Conservation (phyloP, 1,284 basidiomycete species). For the Heliocybe sulcata region DNA sequence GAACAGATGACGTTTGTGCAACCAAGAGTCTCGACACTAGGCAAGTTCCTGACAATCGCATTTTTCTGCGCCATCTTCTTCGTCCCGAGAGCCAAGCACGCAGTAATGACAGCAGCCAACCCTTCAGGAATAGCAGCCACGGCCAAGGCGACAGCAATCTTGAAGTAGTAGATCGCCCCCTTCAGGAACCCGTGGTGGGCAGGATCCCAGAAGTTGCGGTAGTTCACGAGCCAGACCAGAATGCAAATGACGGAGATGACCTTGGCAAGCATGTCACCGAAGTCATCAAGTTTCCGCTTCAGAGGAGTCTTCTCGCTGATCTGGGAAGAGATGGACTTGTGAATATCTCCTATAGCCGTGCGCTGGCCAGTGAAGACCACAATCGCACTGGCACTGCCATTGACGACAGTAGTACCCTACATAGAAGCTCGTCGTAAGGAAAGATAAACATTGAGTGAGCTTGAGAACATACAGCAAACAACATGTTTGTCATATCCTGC, state of each 20-base stretch:
- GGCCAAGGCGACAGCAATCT: slow-evolving; percentile 93
- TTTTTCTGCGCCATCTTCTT: slow-evolving; percentile 99
- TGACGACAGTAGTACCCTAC: slow-evolving; percentile 91
- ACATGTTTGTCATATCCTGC: slow-evolving; percentile 93
- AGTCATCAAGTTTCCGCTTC: slow-evolving; percentile 94
- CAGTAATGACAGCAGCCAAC: slow-evolving; percentile 92
- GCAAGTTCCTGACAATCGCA: slow-evolving; percentile 91
- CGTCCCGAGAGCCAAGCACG: slow-evolving; percentile 91
- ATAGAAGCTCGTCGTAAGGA: neutral
- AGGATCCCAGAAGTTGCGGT: slow-evolving; percentile 90
- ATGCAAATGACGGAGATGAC: slow-evolving; percentile 94
- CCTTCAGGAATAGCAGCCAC: slow-evolving; percentile 97
- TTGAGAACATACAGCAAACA: slow-evolving; percentile 70
- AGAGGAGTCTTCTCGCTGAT: slow-evolving; percentile 91
- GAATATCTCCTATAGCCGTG: slow-evolving; percentile 93
- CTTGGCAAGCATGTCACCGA: slow-evolving; percentile 92
- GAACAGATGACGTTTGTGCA: slow-evolving; percentile 97
- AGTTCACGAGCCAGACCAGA: slow-evolving; percentile 93
- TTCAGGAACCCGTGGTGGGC: slow-evolving; percentile 84
- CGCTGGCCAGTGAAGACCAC: slow-evolving; percentile 81
- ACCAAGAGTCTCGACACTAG: slow-evolving; percentile 94
- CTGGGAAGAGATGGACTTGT: slow-evolving; percentile 86
- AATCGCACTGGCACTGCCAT: slow-evolving; percentile 78
- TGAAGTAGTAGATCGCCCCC: slow-evolving; percentile 96
- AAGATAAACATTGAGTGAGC: neutral